These are phyloP conservation scores for Polygonum aviculare DNA, from an alignment of 148 eudicot species.

Conservation along the genomic window DNA sequence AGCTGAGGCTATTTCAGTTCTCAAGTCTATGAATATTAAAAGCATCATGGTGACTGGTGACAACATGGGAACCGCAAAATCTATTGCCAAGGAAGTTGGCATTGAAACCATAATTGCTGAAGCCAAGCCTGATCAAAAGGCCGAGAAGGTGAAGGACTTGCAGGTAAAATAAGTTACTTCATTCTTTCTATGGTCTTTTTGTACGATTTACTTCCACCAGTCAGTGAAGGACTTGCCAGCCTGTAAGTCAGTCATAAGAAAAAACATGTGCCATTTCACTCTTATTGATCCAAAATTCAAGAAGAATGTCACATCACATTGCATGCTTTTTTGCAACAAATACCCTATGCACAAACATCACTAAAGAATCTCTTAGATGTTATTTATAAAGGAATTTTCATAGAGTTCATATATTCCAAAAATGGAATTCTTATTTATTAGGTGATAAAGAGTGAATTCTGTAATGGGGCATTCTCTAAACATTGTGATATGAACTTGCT, in stretches of 20 bases:
- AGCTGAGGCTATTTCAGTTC: slow-evolving; percentile 63
- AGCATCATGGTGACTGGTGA: slow-evolving; percentile 94
- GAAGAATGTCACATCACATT: no score
- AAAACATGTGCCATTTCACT: no score
- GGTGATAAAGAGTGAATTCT: no score
- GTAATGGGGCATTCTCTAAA: neutral
- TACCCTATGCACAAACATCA: no score
- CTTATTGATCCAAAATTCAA: no score
- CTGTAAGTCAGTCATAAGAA: no score
- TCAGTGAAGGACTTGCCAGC: neutral
- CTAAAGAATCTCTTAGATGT: no score
- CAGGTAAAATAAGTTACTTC: slow-evolving; percentile 43
- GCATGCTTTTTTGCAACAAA: no score
- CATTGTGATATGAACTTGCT: neutral
- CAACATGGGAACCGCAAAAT: slow-evolving; percentile 85
- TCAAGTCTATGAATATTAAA: slow-evolving; percentile 70
- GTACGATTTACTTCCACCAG: neutral
- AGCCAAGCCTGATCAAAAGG: slow-evolving; percentile 84
- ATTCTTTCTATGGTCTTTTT: neutral
- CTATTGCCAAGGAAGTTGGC: slow-evolving; percentile 79
- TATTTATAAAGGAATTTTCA: no score
- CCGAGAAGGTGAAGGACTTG: slow-evolving; percentile 69
- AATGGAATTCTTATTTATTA: no score
- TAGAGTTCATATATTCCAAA: no score
- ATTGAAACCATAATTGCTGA: slow-evolving; percentile 73